Percentiles rank a stretch among this genome's conserved stretches.
Evolutionary conservation across 345 rosid genomes (phyloP).

Genomic region (Hevea brasiliensis): DNA sequence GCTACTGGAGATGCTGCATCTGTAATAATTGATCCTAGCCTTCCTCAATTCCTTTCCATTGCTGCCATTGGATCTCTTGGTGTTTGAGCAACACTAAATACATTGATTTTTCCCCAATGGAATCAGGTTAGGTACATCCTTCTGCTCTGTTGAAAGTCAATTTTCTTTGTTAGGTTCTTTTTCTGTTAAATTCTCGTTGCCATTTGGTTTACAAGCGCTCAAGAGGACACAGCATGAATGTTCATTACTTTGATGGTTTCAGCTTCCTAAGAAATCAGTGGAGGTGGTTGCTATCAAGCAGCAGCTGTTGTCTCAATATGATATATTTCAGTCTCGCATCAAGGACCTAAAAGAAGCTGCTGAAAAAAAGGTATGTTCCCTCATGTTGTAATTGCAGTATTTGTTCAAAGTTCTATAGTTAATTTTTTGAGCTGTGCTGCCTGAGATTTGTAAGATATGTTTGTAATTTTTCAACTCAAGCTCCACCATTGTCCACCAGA

Average conservation of each 20-base stretch:
- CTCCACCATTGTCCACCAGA: background rate
- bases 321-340: conserved; percentile 84
- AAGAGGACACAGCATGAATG: conserved; percentile 9
- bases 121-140: conserved; percentile 49
- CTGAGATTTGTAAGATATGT: background rate
- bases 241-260: conserved; percentile 29
- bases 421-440: background rate
- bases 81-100: conserved; percentile 68
- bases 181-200: background rate
- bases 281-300: conserved; percentile 70
- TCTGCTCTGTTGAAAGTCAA: background rate
- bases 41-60: conserved; percentile 80
- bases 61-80: conserved; percentile 72
- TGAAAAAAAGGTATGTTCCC: conserved; percentile 71
- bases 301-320: conserved; percentile 85
- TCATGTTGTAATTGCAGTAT: background rate
- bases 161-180: background rate
- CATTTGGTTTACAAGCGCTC: conserved; percentile 5
- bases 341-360: conserved; percentile 72
- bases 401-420: conserved; percentile 4
- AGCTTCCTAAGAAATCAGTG: conserved; percentile 81
- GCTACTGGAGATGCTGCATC: conserved; percentile 95
- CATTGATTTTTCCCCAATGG: conserved; percentile 59
- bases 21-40: conserved; percentile 74
- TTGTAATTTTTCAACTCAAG: background rate